Evolutionary conservation across 805 yeast genomes (phyloP), one percentile per base, ranked within the genome.

Genomic region (Spathaspora arborariae): DNA sequence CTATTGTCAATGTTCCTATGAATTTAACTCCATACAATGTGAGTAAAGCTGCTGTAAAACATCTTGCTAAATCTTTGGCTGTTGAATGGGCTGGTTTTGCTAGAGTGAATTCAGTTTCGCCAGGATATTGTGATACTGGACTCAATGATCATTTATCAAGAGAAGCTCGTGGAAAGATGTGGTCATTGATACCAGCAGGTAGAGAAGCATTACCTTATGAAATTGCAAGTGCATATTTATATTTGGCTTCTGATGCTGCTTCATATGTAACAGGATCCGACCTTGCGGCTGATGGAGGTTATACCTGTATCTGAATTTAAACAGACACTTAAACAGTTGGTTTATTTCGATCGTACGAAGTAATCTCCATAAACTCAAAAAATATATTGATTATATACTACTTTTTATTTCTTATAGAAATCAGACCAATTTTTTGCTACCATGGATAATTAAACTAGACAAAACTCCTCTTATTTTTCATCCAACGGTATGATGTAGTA

Each of bases 211-310:
- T 71, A 38, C 86, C 90, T 22, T 74, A 78, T 50, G 96, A 87
- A 63, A 71, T 87, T 49, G 81, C 78, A n/a, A 95, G 95, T 49
- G 90, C 90, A 19, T 86, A 83, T 66, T 64, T 87, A 43, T 88
- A 83, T 69, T 67, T 87, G 53, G 92, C 90, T 5, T 81, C 88
- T 37, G 85, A 85, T 59, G 95, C 94, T 9, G 78, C 90, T 34
- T 76, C 86, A 10, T 88, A 78, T 67, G 80, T 90, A 45, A 83
- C 92, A 3, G 96, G 95, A 39, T 61, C 86, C 15, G 94, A 87
- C 61, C 68, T 87, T 41, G 67, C 72, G 35, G 85, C 85, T 42
- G 96, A 87, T 59, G 95, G 95, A 56, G 95, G 91, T 42, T 83
- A 84, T 71, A 63, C 75, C 50, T 63, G 71, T 38, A 16, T 39